Evolutionary conservation across 2,329 filamentous ascomycete genomes (phyloP).

Genomic region (Decorospora gaudefroyi): DNA sequence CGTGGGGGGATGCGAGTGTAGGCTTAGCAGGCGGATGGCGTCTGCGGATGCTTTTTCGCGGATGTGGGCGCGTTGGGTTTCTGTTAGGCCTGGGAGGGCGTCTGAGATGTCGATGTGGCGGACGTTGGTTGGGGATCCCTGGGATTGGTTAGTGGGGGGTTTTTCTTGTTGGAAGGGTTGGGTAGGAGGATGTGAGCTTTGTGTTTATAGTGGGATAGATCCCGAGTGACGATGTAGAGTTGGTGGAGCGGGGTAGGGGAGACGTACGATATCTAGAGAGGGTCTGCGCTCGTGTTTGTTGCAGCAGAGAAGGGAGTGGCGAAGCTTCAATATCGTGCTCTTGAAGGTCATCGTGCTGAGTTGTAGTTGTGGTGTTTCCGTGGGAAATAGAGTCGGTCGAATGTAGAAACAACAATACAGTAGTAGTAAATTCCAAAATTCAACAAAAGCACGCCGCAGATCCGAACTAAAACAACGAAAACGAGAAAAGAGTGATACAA

Average conservation of each 20-base stretch:
- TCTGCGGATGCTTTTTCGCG: slow-evolving; percentile 40
- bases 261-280: slow-evolving; percentile 31
- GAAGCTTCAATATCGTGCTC: slow-evolving; percentile 25
- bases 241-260: no score
- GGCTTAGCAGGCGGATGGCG: slow-evolving; percentile 30
- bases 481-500: no score
- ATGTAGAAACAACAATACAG: no score
- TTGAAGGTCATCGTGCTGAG: slow-evolving; percentile 30
- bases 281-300: slow-evolving; percentile 24
- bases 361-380: no score
- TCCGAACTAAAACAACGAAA: no score
- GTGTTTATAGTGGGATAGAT: neutral
- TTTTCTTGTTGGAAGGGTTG: neutral
- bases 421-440: no score
- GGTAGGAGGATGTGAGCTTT: neutral
- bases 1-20: slow-evolving; percentile 24
- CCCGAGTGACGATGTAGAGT: neutral
- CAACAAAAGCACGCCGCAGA: no score
- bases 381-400: no score
- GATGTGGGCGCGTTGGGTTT: slow-evolving; percentile 35
- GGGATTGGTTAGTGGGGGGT: neutral
- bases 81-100: slow-evolving; percentile 36
- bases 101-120: slow-evolving; percentile 37
- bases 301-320: slow-evolving; percentile 35
- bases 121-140: slow-evolving; percentile 41